Base-by-base conservation (phyloP, 2,329 filamentous ascomycete species). In the Sporothrix sp. region DNA sequence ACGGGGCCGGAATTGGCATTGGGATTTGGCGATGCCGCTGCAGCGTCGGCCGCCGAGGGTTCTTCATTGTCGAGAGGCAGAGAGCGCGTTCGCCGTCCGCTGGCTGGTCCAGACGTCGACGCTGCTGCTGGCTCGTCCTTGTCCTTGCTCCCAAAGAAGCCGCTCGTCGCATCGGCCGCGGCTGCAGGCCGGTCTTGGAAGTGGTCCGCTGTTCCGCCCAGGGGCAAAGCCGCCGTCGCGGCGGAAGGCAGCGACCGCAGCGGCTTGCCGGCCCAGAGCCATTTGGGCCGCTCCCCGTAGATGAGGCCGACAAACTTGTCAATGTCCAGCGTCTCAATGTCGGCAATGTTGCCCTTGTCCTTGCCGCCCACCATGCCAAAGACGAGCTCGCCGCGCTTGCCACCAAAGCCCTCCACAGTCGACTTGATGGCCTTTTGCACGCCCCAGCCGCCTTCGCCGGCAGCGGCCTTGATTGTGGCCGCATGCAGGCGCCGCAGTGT, bases 401-500 rank as follows among this genome's bases (percentile, higher is more conserved):
- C 91, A 58, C 88, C 88, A 35, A 98, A 80, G 66, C 96, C 93
- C 16, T 86, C 89, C 42, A 97, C 86, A 0, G 91, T 96, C 3
- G 88, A 95, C 64, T 97, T 97, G 60, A 98, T 88, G 16, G 91
- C 90, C 61, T 87, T 84, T 46, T 89, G 87, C n/a, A 94, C 87
- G 14, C 84, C 85, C 87, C 91, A 96, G 3, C 85, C 86, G 1
- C 85, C 85, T 62, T 96, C 89, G 30, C 87, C 85, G 46, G 84
- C 85, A 2, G 89, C 90, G 28, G 88, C 89, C 64, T 95, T 97
- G 35, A 87, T 87, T 11, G 91, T 96, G n/a, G 75, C 79, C 43
- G 78, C 80, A 59, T 94, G 90, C 39, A 98, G 72, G 51, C 79
- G 81, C 51, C 90, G 81, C 32, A 97, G 70, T 0, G 91, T 97